Evolutionary conservation across 805 yeast genomes (phyloP), one percentile per base, ranked within the genome.

Genomic region (Yamadazyma akitaensis): DNA sequence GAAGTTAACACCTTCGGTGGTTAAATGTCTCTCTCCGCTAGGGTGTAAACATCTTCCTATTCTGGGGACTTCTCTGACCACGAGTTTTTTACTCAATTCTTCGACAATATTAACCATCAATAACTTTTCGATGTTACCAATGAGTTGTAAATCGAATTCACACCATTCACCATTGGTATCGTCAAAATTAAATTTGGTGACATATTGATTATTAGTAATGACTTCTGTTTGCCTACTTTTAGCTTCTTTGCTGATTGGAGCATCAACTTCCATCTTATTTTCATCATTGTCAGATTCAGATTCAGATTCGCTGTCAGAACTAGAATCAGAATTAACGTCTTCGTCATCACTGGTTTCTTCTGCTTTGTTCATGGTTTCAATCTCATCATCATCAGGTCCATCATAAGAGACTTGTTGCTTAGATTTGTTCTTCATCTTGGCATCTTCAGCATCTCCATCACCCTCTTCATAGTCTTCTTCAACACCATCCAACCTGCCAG

Each of bases 1-100:
- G 82, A 94, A 94, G 72, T 94, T 94, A 43, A 94, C 99, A 70
- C 99, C 99, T 70, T 95, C 99, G 18, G 99, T 92, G 48, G 94
- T 86, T 57, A 95, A 76, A 35, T 79, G 76, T 57, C 96, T 83
- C 57, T 80, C 81, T 40, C 86, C 88, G 58, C 80, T 86, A 42
- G 96, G 96, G 55, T 85, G 88, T 53, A 92, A 73, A 77, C 98
- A 91, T 68, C 99, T 85, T 25, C 96, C 97, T 61, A 94, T 92
- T 46, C 77, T 75, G 46, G 94, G 85, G 54, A 91, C 84, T 69
- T 95, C 97, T 59, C 97, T 85, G 16, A 94, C 96, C 53, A 94
- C 97, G 45, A 89, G 87, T 54, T 79, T 79, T 57, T 89, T 85
- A 66, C 97, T 91, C 47, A 92, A 81, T 46, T 85, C 91, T 71